A percentile compares a stretch with the other conserved stretches of the same genome.
These are phyloP conservation scores for Syncephalastrum monosporum DNA, from an alignment of 371 early-diverging fungal species.

Conservation along the genomic window DNA sequence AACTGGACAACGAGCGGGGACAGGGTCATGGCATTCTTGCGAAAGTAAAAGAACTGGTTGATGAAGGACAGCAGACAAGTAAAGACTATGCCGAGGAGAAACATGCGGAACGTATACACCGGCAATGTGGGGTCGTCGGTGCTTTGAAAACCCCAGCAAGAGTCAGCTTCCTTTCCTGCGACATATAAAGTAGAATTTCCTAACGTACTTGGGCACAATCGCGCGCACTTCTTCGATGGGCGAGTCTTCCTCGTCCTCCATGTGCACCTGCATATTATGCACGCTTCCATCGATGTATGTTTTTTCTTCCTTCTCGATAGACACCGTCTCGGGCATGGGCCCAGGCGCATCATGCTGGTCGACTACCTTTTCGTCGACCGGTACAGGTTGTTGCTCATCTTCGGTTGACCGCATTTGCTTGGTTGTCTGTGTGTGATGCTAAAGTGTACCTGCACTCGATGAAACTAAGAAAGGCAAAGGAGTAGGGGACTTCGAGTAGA, in stretches of 20 bases:
- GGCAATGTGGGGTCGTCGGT: conserved; percentile 69
- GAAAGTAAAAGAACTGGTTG: conserved; percentile 80
- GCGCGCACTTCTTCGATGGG: conserved; percentile 75
- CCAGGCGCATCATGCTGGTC: too few species aligned
- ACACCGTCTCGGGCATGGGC: too few species aligned
- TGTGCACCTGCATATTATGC: conserved; percentile 2
- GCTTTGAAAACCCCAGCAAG: conserved; percentile 25
- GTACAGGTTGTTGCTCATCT: too few species aligned
- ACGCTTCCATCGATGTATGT: too few species aligned
- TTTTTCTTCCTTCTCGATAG: too few species aligned
- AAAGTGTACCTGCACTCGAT: too few species aligned
- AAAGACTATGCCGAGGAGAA: conserved; percentile 66
- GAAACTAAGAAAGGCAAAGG: too few species aligned
- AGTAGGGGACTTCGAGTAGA: too few species aligned
- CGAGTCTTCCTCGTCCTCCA: conserved; percentile 60
- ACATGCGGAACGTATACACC: conserved; percentile 75
- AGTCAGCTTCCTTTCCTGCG: conserved; percentile 2
- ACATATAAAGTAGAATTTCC: neutral
- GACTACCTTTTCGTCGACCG: too few species aligned
- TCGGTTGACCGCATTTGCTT: too few species aligned
- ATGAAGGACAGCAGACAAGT: conserved; percentile 58
- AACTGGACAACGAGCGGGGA: conserved; percentile 57
- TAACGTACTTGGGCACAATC: conserved; percentile 57
- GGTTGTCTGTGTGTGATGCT: too few species aligned
- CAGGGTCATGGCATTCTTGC: conserved; percentile 50